A percentile compares a stretch with the other conserved stretches of the same genome.
Conservation (phyloP, 305 asterid genomes). For the Fraxinus angustifolia region DNA sequence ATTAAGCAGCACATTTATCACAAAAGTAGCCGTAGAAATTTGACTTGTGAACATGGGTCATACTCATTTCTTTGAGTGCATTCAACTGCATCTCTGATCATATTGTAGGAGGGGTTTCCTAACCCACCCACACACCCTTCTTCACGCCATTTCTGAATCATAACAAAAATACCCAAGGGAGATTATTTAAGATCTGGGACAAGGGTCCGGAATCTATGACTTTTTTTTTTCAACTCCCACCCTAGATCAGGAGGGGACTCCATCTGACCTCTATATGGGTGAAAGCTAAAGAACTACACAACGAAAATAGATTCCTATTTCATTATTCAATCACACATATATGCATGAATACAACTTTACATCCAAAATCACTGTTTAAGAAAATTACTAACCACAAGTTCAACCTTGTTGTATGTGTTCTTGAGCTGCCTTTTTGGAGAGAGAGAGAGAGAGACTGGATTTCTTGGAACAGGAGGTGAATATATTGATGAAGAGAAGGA, state of each 20-base stretch:
- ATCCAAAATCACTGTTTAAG: not conserved
- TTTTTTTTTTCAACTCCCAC: not conserved
- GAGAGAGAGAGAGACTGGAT: not conserved
- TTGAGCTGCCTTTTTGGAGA: slow-evolving; percentile 16
- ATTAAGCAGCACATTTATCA: slow-evolving; percentile 20
- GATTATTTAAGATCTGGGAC: not conserved
- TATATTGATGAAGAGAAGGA: slow-evolving; percentile 27
- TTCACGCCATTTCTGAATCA: not conserved
- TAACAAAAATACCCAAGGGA: not conserved
- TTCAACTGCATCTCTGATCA: slow-evolving; percentile 47
- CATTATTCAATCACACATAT: not conserved
- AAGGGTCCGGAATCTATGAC: not conserved
- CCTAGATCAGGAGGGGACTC: not conserved
- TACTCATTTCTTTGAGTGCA: slow-evolving; percentile 60
- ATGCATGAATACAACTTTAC: not conserved
- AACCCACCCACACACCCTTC: slow-evolving; percentile 22
- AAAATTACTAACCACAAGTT: slow-evolving; percentile 38
- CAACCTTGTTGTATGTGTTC: slow-evolving; percentile 15
- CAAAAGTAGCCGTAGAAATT: slow-evolving; percentile 38
- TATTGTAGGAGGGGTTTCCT: slow-evolving; percentile 41
- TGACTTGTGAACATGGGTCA: slow-evolving; percentile 39
- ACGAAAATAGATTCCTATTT: no score
- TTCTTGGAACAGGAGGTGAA: slow-evolving; percentile 11
- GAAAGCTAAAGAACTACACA: not conserved
- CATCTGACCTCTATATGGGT: not conserved